These are phyloP conservation scores for Thelonectria olida DNA, from an alignment of 2,329 filamentous ascomycete species.

Conservation along the genomic window DNA sequence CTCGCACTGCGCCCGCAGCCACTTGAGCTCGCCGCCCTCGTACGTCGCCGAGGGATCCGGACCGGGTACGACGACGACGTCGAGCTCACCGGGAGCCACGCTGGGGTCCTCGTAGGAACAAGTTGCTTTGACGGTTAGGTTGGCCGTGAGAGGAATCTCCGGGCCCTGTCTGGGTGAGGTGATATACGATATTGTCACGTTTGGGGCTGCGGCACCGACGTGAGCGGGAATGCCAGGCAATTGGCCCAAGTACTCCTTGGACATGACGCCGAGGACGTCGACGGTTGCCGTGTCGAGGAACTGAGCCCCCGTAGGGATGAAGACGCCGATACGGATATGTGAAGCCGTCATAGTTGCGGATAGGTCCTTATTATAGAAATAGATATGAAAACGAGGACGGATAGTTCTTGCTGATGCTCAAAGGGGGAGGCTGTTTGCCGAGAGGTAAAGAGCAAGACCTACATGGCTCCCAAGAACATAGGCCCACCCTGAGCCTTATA, in stretches of 20 bases:
- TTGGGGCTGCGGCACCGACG: constrained; percentile 53
- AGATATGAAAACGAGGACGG: too few species aligned
- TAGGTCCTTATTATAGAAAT: not conserved
- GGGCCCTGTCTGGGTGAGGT: constrained; percentile 47
- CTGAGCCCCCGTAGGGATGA: constrained; percentile 57
- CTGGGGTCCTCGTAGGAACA: constrained; percentile 55
- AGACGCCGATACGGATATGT: constrained; percentile 58
- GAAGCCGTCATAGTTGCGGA: constrained; percentile 27
- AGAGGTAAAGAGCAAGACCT: not conserved
- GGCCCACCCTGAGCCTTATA: not conserved
- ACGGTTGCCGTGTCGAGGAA: constrained; percentile 61
- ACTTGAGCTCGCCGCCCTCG: constrained; percentile 48
- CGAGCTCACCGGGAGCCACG: constrained; percentile 60
- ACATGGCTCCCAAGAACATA: not conserved
- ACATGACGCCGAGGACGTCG: constrained; percentile 59
- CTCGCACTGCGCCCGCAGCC: constrained; percentile 53
- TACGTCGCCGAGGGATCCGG: constrained; percentile 51
- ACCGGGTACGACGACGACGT: constrained; percentile 61
- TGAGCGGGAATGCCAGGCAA: constrained; percentile 46
- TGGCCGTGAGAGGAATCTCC: constrained; percentile 54
- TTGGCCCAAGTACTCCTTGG: constrained; percentile 52
- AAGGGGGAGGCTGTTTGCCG: not conserved
- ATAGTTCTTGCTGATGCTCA: too few species aligned
- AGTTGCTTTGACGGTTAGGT: constrained; percentile 50
- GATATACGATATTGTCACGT: constrained; percentile 57